phyloP scores from a whole-genome alignment of 2,329 filamentous ascomycete species.

The Xenosphaeropsis pyriputrescens region DNA sequence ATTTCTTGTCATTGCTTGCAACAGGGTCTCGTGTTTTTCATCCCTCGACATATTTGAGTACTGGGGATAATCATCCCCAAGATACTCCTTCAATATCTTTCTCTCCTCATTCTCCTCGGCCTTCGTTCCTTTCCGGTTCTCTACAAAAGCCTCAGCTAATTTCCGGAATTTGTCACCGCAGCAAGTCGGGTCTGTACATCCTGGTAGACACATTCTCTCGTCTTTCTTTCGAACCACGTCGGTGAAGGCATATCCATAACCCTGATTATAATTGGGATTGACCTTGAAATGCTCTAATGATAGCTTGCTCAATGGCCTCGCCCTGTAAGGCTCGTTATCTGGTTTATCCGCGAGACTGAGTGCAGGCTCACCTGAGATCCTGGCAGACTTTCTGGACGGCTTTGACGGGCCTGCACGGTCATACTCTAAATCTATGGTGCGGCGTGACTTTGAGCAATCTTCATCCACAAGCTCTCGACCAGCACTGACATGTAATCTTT shows the following conservation, averaged over 20 bases:
- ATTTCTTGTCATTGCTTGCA: constrained; percentile 61
- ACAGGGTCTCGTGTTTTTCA: constrained; percentile 51
- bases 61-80: constrained; percentile 40
- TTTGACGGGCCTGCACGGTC: neutral
- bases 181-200: constrained; percentile 42
- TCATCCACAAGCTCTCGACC: too few relatives aligned
- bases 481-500: too few relatives aligned
- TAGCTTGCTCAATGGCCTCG: constrained; percentile 23
- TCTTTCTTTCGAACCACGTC: constrained; percentile 44
- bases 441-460: neutral
- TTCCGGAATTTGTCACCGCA: constrained; percentile 26
- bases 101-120: constrained; percentile 25
- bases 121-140: constrained; percentile 5
- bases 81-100: constrained; percentile 35
- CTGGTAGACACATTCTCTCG: constrained; percentile 41
- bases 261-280: constrained; percentile 44
- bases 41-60: constrained; percentile 39
- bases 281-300: constrained; percentile 44
- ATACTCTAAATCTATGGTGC: neutral
- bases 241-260: constrained; percentile 41
- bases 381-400: neutral
- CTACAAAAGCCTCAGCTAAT: constrained; percentile 11
- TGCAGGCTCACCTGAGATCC: neutral
- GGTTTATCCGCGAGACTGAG: constrained; percentile 3
- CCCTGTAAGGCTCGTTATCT: constrained; percentile 22